Base-by-base conservation (phyloP, 1,284 basidiomycete genomes). In the Ustilago xerochloae region DNA sequence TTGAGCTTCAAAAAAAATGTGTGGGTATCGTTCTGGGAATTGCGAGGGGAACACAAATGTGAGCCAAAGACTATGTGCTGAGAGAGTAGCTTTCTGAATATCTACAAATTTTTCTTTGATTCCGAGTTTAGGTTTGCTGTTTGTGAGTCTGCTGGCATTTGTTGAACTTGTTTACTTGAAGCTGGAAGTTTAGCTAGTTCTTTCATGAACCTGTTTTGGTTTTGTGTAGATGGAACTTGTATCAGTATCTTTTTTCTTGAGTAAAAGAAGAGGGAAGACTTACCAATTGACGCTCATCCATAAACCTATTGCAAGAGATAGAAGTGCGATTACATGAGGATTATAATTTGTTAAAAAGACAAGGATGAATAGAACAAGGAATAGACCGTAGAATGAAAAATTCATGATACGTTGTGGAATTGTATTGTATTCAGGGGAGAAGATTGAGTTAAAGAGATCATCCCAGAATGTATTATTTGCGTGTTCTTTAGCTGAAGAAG, bases 221-320 rank as follows among this genome's bases (percentile, higher is more conserved):
- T 29, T n/a, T 13, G 9, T 13, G 28, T 45, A 32, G 26, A 20
- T 9, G 13, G n/a, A n/a, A n/a, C n/a, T n/a, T n/a, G n/a, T n/a
- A n/a, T n/a, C n/a, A n/a, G n/a, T n/a, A n/a, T n/a, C n/a, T n/a
- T n/a, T n/a, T n/a, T n/a, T n/a, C n/a, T n/a, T n/a, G n/a, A n/a
- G n/a, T n/a, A n/a, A n/a, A n/a, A 8, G 30, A 52, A 3, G 30
- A 16, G 28, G 2, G 32, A 2, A 5, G 18, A 64, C 84, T 43
- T 50, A 85, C 85, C 85, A 86, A 43, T 83, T 82, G 33, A 86
- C 79, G 47, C 83, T 82, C 26, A 73, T 60, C 54, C 78, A 86
- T 8, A 86, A 60, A 1, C 76, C 85, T 0, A 85, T 16, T 13
- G 81, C 77, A 16, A 86, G 59, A 2, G 65, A 56, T 7, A 85